A percentile compares a stretch with the other conserved stretches of the same genome.
Conservation (phyloP, 2,329 filamentous ascomycete genomes). For the Raffaelea albimanens region DNA sequence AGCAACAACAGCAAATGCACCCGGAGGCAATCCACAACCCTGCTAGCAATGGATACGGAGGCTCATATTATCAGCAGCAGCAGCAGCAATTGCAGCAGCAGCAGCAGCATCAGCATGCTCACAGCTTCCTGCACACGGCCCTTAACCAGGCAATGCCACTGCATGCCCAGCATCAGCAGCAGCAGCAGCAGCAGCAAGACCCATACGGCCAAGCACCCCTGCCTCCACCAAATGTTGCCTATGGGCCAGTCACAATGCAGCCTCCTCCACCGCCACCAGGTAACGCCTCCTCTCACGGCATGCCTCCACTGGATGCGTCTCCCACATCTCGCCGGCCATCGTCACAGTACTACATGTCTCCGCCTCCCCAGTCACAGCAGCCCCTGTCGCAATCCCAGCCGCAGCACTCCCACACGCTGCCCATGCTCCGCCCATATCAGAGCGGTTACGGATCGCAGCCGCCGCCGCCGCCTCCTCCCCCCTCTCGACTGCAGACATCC, state of each 20-base stretch:
- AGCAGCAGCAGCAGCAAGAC: not conserved
- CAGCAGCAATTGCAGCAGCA: conserved; percentile 1
- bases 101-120: conserved; percentile 6
- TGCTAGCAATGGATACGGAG: not conserved
- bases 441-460: not conserved
- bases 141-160: conserved; percentile 4
- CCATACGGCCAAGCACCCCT: not conserved
- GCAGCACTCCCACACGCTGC: not conserved
- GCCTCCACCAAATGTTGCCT: not conserved
- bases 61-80: not conserved
- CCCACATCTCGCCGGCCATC: not conserved
- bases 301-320: not conserved
- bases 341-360: not conserved
- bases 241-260: not conserved
- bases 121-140: conserved; percentile 9
- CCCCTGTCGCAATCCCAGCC: not conserved
- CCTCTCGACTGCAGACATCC: not conserved
- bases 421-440: not conserved
- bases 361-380: not conserved
- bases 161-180: not conserved
- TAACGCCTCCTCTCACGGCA: not conserved
- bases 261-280: not conserved
- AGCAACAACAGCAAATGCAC: not conserved
- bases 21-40: not conserved
- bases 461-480: not conserved